Evolutionary conservation across 1,139 yeast genomes (phyloP).

Genomic region (Lodderomyces pseudojiufengensis): DNA sequence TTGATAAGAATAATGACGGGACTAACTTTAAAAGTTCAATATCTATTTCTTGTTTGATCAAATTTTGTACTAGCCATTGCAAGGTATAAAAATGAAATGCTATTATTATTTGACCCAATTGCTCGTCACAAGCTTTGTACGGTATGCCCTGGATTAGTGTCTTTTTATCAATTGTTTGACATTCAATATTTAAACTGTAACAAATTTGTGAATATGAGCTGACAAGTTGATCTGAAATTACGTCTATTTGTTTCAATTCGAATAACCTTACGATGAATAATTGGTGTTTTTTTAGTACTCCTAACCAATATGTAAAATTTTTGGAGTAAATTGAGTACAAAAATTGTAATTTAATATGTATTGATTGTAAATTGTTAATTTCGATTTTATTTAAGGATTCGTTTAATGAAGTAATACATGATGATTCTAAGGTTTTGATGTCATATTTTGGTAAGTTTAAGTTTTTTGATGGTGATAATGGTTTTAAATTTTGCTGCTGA

Average conservation of each 20-base stretch:
- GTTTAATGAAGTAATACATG: conserved; percentile 8
- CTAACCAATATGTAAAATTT: conserved; percentile 9
- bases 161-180: neutral
- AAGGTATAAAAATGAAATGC: conserved; percentile 32
- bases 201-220: conserved; percentile 6
- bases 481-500: conserved; percentile 8
- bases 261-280: conserved; percentile 27
- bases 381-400: conserved; percentile 1
- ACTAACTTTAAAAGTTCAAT: conserved; percentile 14
- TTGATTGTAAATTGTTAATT: conserved; percentile 13
- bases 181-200: neutral
- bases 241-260: conserved; percentile 19
- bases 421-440: conserved; percentile 12
- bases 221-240: conserved; percentile 15
- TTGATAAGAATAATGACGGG: conserved; percentile 20
- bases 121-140: conserved; percentile 9
- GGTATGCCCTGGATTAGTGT: conserved; percentile 11
- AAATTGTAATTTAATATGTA: conserved; percentile 14
- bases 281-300: conserved; percentile 26
- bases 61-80: conserved; percentile 28
- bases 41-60: conserved; percentile 16
- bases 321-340: conserved; percentile 9
- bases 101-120: conserved; percentile 20
- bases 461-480: conserved; percentile 11
- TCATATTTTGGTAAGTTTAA: conserved; percentile 11